Base-by-base conservation (phyloP, 306 rosid genomes). In the Lagenaria siceraria region DNA sequence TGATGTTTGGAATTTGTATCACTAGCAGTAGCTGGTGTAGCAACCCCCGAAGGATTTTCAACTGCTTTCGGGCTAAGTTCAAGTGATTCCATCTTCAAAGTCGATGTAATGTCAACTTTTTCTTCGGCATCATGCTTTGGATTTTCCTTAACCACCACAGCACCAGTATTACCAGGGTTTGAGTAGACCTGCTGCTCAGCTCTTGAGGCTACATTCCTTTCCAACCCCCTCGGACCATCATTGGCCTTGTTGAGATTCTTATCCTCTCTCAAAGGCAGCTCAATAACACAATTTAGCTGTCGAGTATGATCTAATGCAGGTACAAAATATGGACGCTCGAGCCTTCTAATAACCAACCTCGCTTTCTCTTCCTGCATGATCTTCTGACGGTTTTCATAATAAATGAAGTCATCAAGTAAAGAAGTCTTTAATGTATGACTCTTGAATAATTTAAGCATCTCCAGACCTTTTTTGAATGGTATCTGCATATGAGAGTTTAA, bases 361-460 rank as follows among this genome's bases (percentile, higher is more conserved):
- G 96, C 87, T 84, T 88, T 94, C 86, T 89, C 96, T 73, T 91
- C 98, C 85, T 83, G 90, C 90, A 94, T 86, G 71, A 94, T 84
- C 88, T 87, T 94, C 82, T 94, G 94, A 54, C 98, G 98, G 76
- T 89, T 85, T 88, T 94, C 98, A 75, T 94, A 90, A 79, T 94
- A 94, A 72, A 90, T 80, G 21, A 94, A 90, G 79, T 94, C 98
- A 55, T 94, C 98, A 22, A 91, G 94, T 82, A 94, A 84, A 75
- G 97, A 94, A 40, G 94, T 90, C 94, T 87, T 94, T 85, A 86
- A 21, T n/a, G 83, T 24, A 62, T 90, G 89, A 52, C 79, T 89
- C 85, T 90, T 94, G 87, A 94, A 91, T 51, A 90, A 83, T 77
- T 87, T 94, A 81, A 94, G 81, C 93, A 94, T 90, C 83, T 91